Conservation (phyloP, 108 stramenopile species). For the Nitzschia palea region DNA sequence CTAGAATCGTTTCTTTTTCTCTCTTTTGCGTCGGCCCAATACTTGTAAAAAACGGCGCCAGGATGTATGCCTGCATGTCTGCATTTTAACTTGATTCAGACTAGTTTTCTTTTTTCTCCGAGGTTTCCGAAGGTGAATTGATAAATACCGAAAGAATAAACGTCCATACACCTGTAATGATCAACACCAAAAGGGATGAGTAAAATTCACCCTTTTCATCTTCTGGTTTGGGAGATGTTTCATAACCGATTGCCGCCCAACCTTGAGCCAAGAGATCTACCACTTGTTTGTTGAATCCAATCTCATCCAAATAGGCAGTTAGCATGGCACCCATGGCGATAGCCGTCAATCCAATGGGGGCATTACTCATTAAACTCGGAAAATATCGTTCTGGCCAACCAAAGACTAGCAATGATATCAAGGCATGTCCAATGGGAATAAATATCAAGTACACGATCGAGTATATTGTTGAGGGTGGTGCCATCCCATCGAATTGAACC, state of each 20-base stretch:
- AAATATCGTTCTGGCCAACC: conserved; percentile 88
- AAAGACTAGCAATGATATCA: conserved; percentile 74
- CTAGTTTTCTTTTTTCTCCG: conserved; percentile 53
- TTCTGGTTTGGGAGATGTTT: neutral
- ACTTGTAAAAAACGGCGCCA: neutral
- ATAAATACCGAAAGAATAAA: conserved; percentile 69
- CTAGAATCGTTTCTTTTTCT: too few relatives aligned
- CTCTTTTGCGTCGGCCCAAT: neutral
- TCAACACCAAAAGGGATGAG: conserved; percentile 74
- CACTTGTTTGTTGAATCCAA: conserved; percentile 58
- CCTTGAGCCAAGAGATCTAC: conserved; percentile 23
- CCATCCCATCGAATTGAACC: conserved; percentile 43
- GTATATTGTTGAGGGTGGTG: conserved; percentile 75
- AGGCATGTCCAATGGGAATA: conserved; percentile 73
- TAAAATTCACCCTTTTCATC: conserved; percentile 78
- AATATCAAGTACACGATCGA: conserved; percentile 67
- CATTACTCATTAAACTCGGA: conserved; percentile 63
- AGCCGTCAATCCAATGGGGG: conserved; percentile 84
- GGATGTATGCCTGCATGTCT: too few relatives aligned
- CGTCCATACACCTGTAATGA: conserved; percentile 79
- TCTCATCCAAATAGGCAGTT: conserved; percentile 72
- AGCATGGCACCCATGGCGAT: conserved; percentile 67
- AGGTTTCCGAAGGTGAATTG: conserved; percentile 53
- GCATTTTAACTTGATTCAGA: neutral
- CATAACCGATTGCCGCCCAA: conserved; percentile 23